Evolutionary conservation across 2,329 filamentous ascomycete genomes (phyloP), one percentile per base, ranked within the genome.

Genomic region (Phyllosticta capitalensis): DNA sequence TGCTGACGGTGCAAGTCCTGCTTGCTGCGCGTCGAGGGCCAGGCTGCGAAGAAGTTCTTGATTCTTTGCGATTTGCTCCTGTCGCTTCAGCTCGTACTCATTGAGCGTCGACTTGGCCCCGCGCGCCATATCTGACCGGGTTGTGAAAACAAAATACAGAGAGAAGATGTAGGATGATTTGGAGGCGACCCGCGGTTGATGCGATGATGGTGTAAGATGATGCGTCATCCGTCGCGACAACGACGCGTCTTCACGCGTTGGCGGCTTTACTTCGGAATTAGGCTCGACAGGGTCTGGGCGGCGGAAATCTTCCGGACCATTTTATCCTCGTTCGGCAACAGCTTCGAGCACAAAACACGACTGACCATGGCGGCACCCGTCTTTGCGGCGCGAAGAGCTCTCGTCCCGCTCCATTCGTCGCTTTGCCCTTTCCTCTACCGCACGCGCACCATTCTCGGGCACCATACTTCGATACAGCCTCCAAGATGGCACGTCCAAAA

Each of bases 61-160:
- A 66, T 95, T 94, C 58, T 89, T 86, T 0, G 87, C 89, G 49
- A 95, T 95, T 65, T 96, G 96, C 62, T 91, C 90, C 17, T 90
- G 82, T 0, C 92, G 82, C 65, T 89, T 85, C 67, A 86, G 85
- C 78, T 96, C 92, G 73, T 95, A 96, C 48, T 90, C 89, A 73
- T 89, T 95, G 66, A 95, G 77, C 38, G 82, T 82, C 28, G 76
- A 71, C 67, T 80, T 71, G 61, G 63, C 55, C 61, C 60, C 66
- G 62, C 64, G 64, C 48, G 71, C 71, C 74, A 75, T 71, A 56
- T 9, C 24, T 22, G n/a, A 24, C 54, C 14, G 14, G n/a, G 17
- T n/a, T 6, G 7, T 45, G n/a, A 45, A 4, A 1, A 17, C 5
- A n/a, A 6, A n/a, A 19, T 45, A 45, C 38, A 17, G 17, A n/a